A percentile compares a stretch with the other conserved stretches of the same genome.
Conservation (phyloP, 1,284 basidiomycete genomes). For the Amylostereum chailletii region DNA sequence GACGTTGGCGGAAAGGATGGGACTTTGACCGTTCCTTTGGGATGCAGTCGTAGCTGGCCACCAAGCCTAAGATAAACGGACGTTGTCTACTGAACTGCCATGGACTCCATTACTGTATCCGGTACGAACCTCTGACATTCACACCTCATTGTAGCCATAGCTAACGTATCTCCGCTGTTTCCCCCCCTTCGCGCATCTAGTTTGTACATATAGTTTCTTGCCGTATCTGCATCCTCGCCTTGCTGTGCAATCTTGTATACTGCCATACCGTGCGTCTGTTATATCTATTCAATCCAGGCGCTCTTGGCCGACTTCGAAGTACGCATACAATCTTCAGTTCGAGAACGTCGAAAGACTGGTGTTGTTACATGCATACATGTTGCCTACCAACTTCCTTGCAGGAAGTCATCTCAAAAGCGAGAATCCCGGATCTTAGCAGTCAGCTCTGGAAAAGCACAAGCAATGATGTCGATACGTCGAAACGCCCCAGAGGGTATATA, state of each 20-base stretch:
- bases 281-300: no score
- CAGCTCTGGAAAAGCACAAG: no score
- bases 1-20: constrained; percentile 75
- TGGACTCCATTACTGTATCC: constrained; percentile 30
- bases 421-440: no score
- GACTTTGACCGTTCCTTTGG: constrained; percentile 34
- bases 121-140: constrained; percentile 27
- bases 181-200: constrained; percentile 15
- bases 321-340: no score
- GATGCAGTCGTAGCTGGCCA: neutral
- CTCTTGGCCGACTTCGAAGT: no score
- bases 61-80: constrained; percentile 9
- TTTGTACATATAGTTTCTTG: constrained; percentile 23
- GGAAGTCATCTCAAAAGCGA: no score
- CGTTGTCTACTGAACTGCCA: constrained; percentile 12
- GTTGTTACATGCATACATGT: no score
- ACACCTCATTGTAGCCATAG: constrained; percentile 15
- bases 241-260: constrained; percentile 11
- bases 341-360: no score
- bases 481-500: no score
- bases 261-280: neutral
- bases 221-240: constrained; percentile 3
- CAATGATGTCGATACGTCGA: no score
- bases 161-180: constrained; percentile 21
- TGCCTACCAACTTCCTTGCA: no score